Evolutionary conservation across 306 rosid species (phyloP), one percentile per base, ranked within the genome.

Genomic region (Vachellia collinsii): DNA sequence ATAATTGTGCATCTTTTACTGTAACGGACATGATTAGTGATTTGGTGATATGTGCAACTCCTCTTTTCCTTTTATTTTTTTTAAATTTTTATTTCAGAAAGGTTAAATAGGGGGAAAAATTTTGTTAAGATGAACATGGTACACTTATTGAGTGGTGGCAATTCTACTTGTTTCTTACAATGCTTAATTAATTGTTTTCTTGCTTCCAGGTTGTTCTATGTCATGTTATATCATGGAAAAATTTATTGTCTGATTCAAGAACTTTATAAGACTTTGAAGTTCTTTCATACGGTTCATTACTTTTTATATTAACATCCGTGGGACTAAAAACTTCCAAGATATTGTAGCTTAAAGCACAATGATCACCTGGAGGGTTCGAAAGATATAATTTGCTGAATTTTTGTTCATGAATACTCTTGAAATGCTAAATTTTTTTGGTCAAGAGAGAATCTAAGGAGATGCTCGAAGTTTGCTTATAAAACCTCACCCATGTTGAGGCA

Each of bases 131-230:
- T 56, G 83, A 74, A 16, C 34, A 37, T 25, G 66, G 23, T 71
- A 20, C 56, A 56, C 72, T 65, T 29, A 73, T 66, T n/a, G 38
- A 56, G 48, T 9, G 12, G 44, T 53, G 53, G 74, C 39, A 50
- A 8, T 42, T 70, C 50, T 41, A 74, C 62, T 58, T 58, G 41
- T 71, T 37, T 74, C 71, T 64, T 66, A 50, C 48, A 42, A 74
- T 58, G 65, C 77, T 37, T 78, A 62, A 72, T n/a, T n/a, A 61
- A 73, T 14, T n/a, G 63, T 74, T 79, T 66, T 48, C 43, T 56
- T 23, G 10, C 46, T 58, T 43, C 46, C 59, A 3, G 56, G 47
- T 48, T 77, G 63, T 61, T 58, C 59, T 46, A 17, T 61, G 78
- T n/a, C 72, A 37, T 9, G 29, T 7, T 38, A 11, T 25, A 11